Evolutionary conservation across 176 grass and related monocot species (phyloP).

Genomic region (Thinopyrum elongatum): DNA sequence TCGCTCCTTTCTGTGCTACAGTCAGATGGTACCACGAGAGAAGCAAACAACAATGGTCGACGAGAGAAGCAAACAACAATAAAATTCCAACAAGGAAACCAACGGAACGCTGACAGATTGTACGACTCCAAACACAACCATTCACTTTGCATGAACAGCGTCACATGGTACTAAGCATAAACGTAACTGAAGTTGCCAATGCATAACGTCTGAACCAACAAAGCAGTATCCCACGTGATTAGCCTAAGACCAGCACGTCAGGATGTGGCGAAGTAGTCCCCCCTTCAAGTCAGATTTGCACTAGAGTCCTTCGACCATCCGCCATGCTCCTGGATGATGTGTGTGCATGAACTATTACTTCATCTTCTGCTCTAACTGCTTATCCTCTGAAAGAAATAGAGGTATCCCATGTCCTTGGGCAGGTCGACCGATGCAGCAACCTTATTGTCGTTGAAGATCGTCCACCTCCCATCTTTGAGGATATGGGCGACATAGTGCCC

Average conservation of each 20-base stretch:
- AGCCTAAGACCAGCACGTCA: background rate
- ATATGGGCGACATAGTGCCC: constrained; percentile 97
- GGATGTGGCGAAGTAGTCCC: background rate
- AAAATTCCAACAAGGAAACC: background rate
- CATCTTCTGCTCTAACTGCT: constrained; percentile 12
- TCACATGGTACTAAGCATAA: background rate
- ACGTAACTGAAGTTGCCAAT: background rate
- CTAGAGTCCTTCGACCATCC: background rate
- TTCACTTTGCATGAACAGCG: background rate
- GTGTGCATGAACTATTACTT: constrained; percentile 7
- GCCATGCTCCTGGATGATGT: constrained; percentile 2
- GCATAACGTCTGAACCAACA: background rate
- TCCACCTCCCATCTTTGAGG: constrained; percentile 81
- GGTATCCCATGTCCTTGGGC: constrained; percentile 98
- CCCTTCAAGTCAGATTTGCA: background rate
- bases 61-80: background rate
- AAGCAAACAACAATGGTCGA: too few relatives aligned
- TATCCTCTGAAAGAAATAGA: constrained; percentile 92
- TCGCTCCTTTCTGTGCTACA: too few relatives aligned
- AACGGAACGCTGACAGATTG: background rate
- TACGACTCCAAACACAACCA: background rate
- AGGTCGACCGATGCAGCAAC: constrained; percentile 83
- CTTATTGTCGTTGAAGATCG: constrained; percentile 90
- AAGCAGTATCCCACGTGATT: background rate
- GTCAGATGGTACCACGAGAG: too few relatives aligned